Conservation (phyloP, 306 rosid genomes). For the Fragaria ananassa region DNA sequence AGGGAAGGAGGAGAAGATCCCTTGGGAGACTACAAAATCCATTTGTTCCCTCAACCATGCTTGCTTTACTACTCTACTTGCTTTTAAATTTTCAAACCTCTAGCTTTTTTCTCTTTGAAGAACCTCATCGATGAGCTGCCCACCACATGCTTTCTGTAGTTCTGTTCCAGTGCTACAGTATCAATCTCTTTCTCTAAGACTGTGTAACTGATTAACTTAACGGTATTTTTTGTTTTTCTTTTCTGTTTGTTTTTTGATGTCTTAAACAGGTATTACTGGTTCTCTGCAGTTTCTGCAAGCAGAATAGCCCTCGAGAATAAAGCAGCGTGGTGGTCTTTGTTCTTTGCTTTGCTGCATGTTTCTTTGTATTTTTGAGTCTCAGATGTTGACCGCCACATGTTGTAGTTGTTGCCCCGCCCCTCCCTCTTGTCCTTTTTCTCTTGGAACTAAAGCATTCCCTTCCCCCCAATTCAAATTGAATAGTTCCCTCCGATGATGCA, state of each 20-base stretch:
- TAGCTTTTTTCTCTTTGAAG: slow-evolving; percentile 26
- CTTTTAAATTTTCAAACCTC: slow-evolving; percentile 19
- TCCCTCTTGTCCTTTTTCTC: slow-evolving; percentile 55
- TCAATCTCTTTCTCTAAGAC: slow-evolving; percentile 30
- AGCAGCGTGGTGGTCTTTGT: slow-evolving; percentile 39
- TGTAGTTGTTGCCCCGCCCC: slow-evolving; percentile 19
- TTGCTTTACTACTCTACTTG: slow-evolving; percentile 33
- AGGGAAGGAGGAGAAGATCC: slow-evolving; percentile 72
- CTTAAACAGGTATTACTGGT: not conserved
- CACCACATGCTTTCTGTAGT: slow-evolving; percentile 55
- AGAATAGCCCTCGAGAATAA: slow-evolving; percentile 29
- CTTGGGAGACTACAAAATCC: slow-evolving; percentile 96
- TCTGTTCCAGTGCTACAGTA: slow-evolving; percentile 27
- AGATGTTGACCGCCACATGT: slow-evolving; percentile 49
- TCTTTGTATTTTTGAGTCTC: slow-evolving; percentile 22
- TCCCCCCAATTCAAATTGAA: not conserved
- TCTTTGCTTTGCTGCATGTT: slow-evolving; percentile 21
- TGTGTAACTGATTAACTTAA: slow-evolving; percentile 22
- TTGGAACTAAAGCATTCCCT: slow-evolving; percentile 40
- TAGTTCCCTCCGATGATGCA: not conserved
- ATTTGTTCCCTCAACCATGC: slow-evolving; percentile 51
- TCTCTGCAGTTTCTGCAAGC: not conserved
- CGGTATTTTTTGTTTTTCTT: slow-evolving; percentile 33
- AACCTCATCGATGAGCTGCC: slow-evolving; percentile 52
- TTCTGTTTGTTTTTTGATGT: not conserved